Base-by-base conservation (phyloP, 2,329 filamentous ascomycete genomes). In the Grosmannia clavigera region DNA sequence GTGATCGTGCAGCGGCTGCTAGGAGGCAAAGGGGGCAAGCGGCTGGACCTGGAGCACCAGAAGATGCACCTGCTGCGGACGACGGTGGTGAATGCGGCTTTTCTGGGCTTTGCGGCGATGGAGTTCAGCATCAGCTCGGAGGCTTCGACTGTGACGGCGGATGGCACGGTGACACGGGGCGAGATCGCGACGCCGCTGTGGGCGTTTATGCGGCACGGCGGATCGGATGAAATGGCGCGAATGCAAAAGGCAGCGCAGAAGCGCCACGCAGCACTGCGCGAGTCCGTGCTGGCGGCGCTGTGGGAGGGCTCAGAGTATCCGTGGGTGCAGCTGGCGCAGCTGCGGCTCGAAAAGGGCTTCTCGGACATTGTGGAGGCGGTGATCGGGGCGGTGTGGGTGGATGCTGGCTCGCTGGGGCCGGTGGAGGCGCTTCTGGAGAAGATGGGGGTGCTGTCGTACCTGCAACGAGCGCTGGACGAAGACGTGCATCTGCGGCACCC, bases 341-440 rank as follows among this genome's bases (percentile, higher is more conserved):
- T 95, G 0, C 77, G 79, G 16, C 78, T 85, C 0, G 82, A 82
- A 19, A 96, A 96, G 68, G 88, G 89, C 70, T 86, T 87, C 71
- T 92, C 87, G 0, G 92, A 96, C 70, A 73, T 96, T 9, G 77
- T 96, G 11, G 92, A 97, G 73, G 82, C 83, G 38, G 70, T 95
- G 0, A 71, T 97, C 0, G 92, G 89, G 0, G 92, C 91, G 0
- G 78, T 96, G 0, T 96, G 88, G 76, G 76, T 96, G 25, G 94
- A 97, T 70, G 88, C 78, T 0, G 87, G 87, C 0, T 78, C 80
- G 1, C 68, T 90, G 16, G 74, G 74, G 0, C 70, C 69, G 0
- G 95, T 90, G 66, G 75, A 79, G 57, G 67, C 58, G 0, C 77
- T 96, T 46, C 69, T 90, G 0, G 77, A 81, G 53, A 73, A 75